Evolutionary conservation across 495 filamentous ascomycete species (phyloP).

Genomic region (Aspergillus sclerotiicarbonarius): DNA sequence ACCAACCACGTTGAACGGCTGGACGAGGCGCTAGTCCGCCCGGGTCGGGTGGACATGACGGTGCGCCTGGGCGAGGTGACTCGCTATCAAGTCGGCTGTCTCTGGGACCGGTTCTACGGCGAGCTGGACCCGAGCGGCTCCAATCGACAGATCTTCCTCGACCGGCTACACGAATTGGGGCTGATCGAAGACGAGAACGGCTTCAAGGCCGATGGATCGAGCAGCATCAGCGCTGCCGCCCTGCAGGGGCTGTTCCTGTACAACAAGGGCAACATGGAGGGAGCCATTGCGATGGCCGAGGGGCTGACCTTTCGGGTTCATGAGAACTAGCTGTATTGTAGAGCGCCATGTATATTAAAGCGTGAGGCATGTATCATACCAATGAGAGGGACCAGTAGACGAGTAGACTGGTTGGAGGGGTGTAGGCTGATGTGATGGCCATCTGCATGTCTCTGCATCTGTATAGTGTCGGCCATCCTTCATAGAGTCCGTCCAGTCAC

Average conservation of each 20-base stretch:
- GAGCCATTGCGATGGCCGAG: conserved; percentile 78
- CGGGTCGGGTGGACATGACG: conserved; percentile 91
- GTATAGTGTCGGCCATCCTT: background rate
- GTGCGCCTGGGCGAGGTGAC: conserved; percentile 86
- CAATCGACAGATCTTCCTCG: conserved; percentile 47
- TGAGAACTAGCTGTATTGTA: conserved; percentile 25
- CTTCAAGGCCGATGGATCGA: conserved; percentile 33
- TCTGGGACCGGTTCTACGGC: conserved; percentile 95
- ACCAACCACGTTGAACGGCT: conserved; percentile 91
- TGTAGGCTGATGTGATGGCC: background rate
- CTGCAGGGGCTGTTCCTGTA: conserved; percentile 93
- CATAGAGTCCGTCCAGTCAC: background rate
- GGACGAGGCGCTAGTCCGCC: conserved; percentile 84
- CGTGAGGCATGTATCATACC: conserved; percentile 28
- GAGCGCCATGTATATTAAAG: conserved; percentile 12
- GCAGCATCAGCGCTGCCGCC: conserved; percentile 76
- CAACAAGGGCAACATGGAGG: conserved; percentile 86
- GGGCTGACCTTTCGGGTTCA: conserved; percentile 48
- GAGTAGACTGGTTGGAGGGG: too few species aligned
- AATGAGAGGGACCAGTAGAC: background rate
- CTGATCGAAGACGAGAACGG: conserved; percentile 51
- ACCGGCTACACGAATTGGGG: conserved; percentile 49
- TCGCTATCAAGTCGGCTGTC: conserved; percentile 73
- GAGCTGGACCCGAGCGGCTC: conserved; percentile 65
- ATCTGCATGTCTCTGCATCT: too few species aligned